Evolutionary conservation across 2,329 filamentous ascomycete species (phyloP).

Genomic region (Cladosporium halotolerans): DNA sequence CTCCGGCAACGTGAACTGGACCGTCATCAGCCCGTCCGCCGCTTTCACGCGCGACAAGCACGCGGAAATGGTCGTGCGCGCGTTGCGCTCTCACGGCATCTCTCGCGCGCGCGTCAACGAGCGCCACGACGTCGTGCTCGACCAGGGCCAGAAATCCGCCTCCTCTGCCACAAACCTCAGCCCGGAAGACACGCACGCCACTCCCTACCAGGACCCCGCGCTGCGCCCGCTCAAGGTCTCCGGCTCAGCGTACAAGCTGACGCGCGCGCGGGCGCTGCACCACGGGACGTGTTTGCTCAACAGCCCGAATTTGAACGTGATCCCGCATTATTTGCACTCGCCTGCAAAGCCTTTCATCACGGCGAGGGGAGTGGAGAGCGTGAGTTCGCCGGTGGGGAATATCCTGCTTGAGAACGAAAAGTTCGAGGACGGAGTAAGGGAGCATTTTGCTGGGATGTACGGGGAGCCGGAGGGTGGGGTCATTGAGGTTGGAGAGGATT

Average conservation of each 20-base stretch:
- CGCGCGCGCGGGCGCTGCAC: conserved; percentile 71
- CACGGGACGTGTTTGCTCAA: conserved; percentile 84
- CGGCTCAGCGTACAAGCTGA: conserved; percentile 92
- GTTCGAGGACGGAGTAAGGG: conserved; percentile 43
- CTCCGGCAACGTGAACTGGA: conserved; percentile 87
- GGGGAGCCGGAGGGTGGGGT: conserved; percentile 32
- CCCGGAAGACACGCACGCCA: conserved; percentile 38
- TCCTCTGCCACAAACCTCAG: conserved; percentile 19
- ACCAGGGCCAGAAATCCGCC: conserved; percentile 35
- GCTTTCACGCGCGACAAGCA: conserved; percentile 79
- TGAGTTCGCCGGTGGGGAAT: conserved; percentile 78
- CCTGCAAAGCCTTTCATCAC: conserved; percentile 70
- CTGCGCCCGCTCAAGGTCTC: conserved; percentile 64
- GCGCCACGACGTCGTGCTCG: conserved; percentile 86
- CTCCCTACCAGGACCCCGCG: conserved; percentile 36
- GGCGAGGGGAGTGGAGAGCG: conserved; percentile 83
- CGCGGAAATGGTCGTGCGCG: conserved; percentile 88
- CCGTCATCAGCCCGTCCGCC: conserved; percentile 73
- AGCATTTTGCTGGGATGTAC: conserved; percentile 63
- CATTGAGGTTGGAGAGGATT: conserved; percentile 47
- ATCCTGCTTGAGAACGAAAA: conserved; percentile 52
- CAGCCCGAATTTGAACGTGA: conserved; percentile 65
- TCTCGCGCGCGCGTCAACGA: conserved; percentile 68
- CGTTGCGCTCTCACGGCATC: conserved; percentile 57
- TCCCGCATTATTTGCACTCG: conserved; percentile 68